A percentile compares a stretch with the other conserved stretches of the same genome.
phyloP scores from a whole-genome alignment of 2,329 filamentous ascomycete species.

The Penicillium sp. region DNA sequence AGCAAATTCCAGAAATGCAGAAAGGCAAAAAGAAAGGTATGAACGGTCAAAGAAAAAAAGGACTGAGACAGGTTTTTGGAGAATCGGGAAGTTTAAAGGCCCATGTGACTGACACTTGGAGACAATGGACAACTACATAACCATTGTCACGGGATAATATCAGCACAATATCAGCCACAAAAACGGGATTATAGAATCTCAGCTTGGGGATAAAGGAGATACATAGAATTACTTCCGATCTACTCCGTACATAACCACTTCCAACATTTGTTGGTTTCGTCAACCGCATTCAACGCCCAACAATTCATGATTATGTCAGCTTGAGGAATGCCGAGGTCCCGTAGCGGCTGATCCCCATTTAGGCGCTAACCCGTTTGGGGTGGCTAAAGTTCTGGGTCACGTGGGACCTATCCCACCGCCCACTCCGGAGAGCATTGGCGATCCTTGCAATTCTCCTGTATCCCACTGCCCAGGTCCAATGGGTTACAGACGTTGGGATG shows the following conservation, averaged over 20 bases:
- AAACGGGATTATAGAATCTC: neutral
- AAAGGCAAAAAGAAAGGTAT: slow-evolving; percentile 13
- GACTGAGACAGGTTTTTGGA: slow-evolving; percentile 13
- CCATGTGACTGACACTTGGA: slow-evolving; percentile 39
- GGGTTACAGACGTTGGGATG: slow-evolving; percentile 42
- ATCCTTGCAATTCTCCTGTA: slow-evolving; percentile 2
- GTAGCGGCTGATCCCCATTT: slow-evolving; percentile 21
- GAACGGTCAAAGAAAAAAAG: slow-evolving; percentile 4
- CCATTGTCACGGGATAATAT: slow-evolving; percentile 8
- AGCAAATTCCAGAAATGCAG: slow-evolving; percentile 7
- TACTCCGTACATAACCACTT: neutral
- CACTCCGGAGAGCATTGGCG: slow-evolving; percentile 4
- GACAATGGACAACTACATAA: slow-evolving; percentile 15
- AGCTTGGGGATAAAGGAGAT: too few relatives aligned
- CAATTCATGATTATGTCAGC: slow-evolving; percentile 22
- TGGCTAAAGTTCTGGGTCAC: neutral
- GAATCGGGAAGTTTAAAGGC: slow-evolving; percentile 28
- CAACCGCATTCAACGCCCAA: slow-evolving; percentile 20
- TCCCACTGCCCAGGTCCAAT: slow-evolving; percentile 28
- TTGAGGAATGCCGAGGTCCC: slow-evolving; percentile 16
- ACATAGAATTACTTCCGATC: neutral
- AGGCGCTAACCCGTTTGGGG: slow-evolving; percentile 9
- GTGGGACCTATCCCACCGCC: slow-evolving; percentile 1
- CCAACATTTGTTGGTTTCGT: slow-evolving; percentile 4
- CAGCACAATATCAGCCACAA: neutral